These are phyloP conservation scores for Russula compacta DNA, from an alignment of 768 basidiomycete genomes.

Conservation along the genomic window DNA sequence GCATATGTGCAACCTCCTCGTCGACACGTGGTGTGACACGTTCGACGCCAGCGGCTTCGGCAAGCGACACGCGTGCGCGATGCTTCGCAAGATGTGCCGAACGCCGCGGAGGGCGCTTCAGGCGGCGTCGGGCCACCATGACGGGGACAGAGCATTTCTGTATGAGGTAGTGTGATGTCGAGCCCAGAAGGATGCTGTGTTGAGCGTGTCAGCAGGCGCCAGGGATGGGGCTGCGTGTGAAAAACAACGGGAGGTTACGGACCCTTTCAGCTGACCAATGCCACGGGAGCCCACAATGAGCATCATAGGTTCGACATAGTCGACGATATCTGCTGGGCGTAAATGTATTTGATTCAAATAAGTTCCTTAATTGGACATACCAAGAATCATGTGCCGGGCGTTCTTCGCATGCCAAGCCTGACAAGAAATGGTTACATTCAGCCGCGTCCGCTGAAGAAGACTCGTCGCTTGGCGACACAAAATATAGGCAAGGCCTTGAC, in stretches of 20 bases:
- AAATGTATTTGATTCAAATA: not conserved
- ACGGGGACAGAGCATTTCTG: slow-evolving; percentile 94
- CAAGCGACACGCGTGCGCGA: slow-evolving; percentile 75
- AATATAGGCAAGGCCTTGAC: slow-evolving; percentile 82
- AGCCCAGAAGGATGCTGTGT: slow-evolving; percentile 79
- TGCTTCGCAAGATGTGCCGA: slow-evolving; percentile 75
- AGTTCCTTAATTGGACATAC: slow-evolving; percentile 27
- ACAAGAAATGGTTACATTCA: slow-evolving; percentile 82
- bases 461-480: slow-evolving; percentile 84
- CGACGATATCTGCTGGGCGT: slow-evolving; percentile 57
- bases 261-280: slow-evolving; percentile 82
- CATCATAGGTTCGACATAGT: slow-evolving; percentile 82
- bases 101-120: slow-evolving; percentile 78
- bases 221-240: not conserved
- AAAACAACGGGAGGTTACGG: slow-evolving; percentile 20
- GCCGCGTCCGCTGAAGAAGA: slow-evolving; percentile 80
- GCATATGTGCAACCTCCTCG: slow-evolving; percentile 73
- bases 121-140: slow-evolving; percentile 89
- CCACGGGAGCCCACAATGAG: slow-evolving; percentile 94
- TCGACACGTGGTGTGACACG: slow-evolving; percentile 81
- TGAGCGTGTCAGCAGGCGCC: not conserved
- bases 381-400: slow-evolving; percentile 77
- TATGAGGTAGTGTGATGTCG: slow-evolving; percentile 90
- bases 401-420: slow-evolving; percentile 99
- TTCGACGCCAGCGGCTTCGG: slow-evolving; percentile 79